Base-by-base conservation (phyloP, 352 stramenopile species). In the Phytophthora vignae region DNA sequence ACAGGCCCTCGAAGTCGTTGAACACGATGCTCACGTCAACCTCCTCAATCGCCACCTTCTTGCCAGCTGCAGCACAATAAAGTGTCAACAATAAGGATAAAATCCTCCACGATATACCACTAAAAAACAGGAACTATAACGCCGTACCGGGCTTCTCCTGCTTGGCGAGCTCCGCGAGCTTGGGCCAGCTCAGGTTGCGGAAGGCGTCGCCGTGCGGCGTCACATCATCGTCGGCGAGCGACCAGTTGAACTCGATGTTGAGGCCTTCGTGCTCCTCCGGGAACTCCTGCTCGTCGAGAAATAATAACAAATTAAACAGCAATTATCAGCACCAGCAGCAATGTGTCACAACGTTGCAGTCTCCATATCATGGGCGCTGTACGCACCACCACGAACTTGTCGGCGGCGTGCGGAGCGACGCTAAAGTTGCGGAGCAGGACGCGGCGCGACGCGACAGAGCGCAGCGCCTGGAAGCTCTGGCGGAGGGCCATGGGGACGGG, bases 171-270 rank as follows among this genome's bases (percentile, higher is more conserved):
- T 84, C 74, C 25, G 73, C 55, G 31, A 93, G 82, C 76, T 91
- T 90, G 25, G 74, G 67, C 81, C 82, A 94, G 62, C 67, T 80
- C 36, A 94, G 77, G 77, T 96, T 96, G 55, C 83, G 85, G 75
- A 88, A 94, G 15, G 84, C 86, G 67, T 94, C 87, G 33, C 87
- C 85, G 64, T 91, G 81, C 50, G 88, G 85, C 56, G 85, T 93
- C 63, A 96, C 85, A 63, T 96, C 88, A 67, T 96, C 87, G 44
- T 91, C 79, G 0, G 84, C 88, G 4, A 96, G 76, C 61, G 87
- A 94, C 88, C 88, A 96, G 74, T 96, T 96, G 64, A 96, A 94
- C 66, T 96, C 87, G 36, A 94, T 93, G 78, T 94, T 89, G 12
- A 94, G 75, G 3, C 84, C 88, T 22, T 94, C 88, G 69, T 89